These are phyloP conservation scores for Nannochloropsis gaditana DNA, from an alignment of 108 stramenopile genomes.

Conservation along the genomic window DNA sequence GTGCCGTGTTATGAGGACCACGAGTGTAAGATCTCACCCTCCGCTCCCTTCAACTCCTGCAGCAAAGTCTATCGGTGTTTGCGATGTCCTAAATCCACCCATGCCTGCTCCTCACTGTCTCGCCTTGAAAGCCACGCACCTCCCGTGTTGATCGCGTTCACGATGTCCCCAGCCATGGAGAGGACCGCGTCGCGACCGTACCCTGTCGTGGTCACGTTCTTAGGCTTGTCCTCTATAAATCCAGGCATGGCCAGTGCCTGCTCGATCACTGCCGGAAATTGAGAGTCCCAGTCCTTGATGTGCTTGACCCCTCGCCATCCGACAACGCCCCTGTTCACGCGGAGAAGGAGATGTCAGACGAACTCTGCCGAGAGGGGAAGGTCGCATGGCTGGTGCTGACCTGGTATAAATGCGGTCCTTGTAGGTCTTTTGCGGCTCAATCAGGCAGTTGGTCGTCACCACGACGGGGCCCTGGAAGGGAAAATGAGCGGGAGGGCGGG, in stretches of 20 bases:
- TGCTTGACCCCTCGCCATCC: slow-evolving; percentile 65
- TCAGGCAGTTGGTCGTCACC: slow-evolving; percentile 68
- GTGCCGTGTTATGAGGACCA: background rate
- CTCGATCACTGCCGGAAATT: slow-evolving; percentile 66
- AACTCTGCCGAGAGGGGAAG: no score
- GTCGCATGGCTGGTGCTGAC: no score
- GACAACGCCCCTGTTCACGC: slow-evolving; percentile 58
- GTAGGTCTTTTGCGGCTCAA: slow-evolving; percentile 66
- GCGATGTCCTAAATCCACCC: background rate
- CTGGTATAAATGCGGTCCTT: slow-evolving; percentile 64
- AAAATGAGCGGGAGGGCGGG: background rate
- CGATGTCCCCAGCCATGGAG: background rate
- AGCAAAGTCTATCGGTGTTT: background rate
- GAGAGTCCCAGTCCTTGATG: slow-evolving; percentile 55
- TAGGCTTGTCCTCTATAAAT: slow-evolving; percentile 59
- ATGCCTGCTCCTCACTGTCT: background rate
- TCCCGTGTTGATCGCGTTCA: slow-evolving; percentile 25
- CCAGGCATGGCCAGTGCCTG: slow-evolving; percentile 63
- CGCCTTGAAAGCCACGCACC: background rate
- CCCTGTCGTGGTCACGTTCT: slow-evolving; percentile 62
- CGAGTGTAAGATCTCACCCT: background rate
- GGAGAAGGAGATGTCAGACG: no score
- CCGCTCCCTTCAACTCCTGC: background rate
- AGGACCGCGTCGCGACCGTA: slow-evolving; percentile 64
- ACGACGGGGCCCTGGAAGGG: slow-evolving; percentile 67